Evolutionary conservation across 2,329 filamentous ascomycete species (phyloP), one percentile per base, ranked within the genome.

Genomic region (Arthrobotrys entomopaga): DNA sequence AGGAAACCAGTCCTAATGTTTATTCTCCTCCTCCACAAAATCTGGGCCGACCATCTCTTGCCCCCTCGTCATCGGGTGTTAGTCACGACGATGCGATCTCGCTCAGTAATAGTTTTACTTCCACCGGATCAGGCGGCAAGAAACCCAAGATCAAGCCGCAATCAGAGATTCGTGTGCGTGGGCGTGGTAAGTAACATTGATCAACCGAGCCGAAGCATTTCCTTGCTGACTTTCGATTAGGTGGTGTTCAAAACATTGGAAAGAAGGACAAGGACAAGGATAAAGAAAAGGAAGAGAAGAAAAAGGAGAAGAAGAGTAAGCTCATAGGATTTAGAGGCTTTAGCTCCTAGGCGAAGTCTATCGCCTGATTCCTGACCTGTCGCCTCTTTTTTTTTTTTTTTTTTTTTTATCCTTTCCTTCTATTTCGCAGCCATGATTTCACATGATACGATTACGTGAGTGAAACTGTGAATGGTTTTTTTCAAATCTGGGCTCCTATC

Each of bases 191-290:
- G 77, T 81, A 58, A 38, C 34, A 20, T 29, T 42, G 71, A 57
- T 50, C 56, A 20, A 19, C n/a, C 3, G 65, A 52, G 53, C 46
- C 13, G n/a, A 56, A 7, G 48, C 52, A 56, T 34, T 34, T 49
- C 38, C 43, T 76, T 66, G 66, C 78, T 81, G 77, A 80, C 53
- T 56, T 24, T 24, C 65, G 54, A 77, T 67, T 52, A 84, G 83
- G 83, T 76, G 84, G 84, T 52, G 84, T 83, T 43, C 86, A 87
- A 78, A 85, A 87, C 77, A 83, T 84, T 72, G 85, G 85, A 75
- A 83, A 84, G 63, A 83, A 84, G 76, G 80, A 83, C 15, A 83
- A 81, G 61, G 80, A 82, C 15, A 81, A 80, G 57, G 77, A 77
- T 70, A 61, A 67, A 42, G 70, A 77, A 49, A 77, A 81, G 65